A percentile compares a stretch with the other conserved stretches of the same genome.
Conservation (phyloP, 352 stramenopile genomes). For the Pythium coloratum region DNA sequence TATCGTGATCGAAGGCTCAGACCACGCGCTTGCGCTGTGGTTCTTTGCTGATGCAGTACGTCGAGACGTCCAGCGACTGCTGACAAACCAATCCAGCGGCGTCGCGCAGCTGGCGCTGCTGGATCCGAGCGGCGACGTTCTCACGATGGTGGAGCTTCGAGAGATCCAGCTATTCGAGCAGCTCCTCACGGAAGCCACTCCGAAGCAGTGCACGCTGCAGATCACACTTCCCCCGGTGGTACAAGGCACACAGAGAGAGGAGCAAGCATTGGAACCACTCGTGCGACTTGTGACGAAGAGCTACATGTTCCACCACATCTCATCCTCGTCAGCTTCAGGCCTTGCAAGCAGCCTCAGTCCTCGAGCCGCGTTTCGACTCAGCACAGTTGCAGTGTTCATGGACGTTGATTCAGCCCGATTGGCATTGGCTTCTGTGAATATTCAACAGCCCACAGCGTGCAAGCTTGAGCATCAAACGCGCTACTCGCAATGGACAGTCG, state of each 20-base stretch:
- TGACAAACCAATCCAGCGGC: not conserved
- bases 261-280: not conserved
- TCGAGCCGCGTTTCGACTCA: conserved; percentile 28
- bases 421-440: not conserved
- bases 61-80: conserved; percentile 33
- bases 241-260: not conserved
- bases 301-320: conserved; percentile 40
- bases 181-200: conserved; percentile 27
- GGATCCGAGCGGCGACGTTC: not conserved
- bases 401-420: conserved; percentile 3
- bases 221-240: conserved; percentile 3
- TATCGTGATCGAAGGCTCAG: conserved; percentile 41
- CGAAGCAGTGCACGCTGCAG: conserved; percentile 23
- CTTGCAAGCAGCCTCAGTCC: conserved; percentile 12
- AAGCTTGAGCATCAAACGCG: not conserved
- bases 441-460: not conserved
- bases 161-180: conserved; percentile 16
- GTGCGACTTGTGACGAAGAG: conserved; percentile 34
- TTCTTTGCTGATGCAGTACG: conserved; percentile 47
- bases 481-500: not conserved
- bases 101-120: conserved; percentile 14
- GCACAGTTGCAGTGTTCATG: conserved; percentile 7
- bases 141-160: conserved; percentile 23
- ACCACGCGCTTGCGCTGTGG: conserved; percentile 30
- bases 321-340: conserved; percentile 10